Percentiles rank a stretch among this genome's conserved stretches.
Evolutionary conservation across 306 rosid species (phyloP).

Genomic region (Lotus japonicus): DNA sequence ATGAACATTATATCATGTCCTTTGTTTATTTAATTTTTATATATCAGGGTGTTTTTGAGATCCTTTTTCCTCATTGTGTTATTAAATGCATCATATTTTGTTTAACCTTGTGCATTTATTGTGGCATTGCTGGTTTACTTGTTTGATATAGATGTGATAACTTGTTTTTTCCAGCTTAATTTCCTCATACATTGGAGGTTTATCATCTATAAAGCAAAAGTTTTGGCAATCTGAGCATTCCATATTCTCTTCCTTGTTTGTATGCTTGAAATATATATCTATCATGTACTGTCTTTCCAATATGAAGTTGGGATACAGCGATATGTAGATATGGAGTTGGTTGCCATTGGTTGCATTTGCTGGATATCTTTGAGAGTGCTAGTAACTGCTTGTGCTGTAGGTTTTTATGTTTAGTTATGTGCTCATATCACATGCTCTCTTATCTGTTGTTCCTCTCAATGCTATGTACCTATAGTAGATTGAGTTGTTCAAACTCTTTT

Average conservation of each 20-base stretch:
- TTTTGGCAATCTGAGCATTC: not conserved
- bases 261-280: not conserved
- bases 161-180: not conserved
- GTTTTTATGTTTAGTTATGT: not conserved
- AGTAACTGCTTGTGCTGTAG: not conserved
- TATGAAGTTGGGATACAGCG: not conserved
- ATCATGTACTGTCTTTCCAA: not conserved
- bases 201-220: not conserved
- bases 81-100: not conserved
- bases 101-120: not conserved
- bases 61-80: not conserved
- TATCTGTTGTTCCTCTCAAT: not conserved
- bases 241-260: not conserved
- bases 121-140: constrained; percentile 4
- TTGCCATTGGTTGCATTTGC: not conserved
- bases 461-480: not conserved
- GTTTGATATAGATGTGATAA: constrained; percentile 5
- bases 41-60: not conserved
- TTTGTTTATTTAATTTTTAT: not conserved
- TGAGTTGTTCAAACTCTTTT: not conserved
- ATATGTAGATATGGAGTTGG: not conserved
- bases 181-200: not conserved
- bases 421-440: not conserved
- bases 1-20: not conserved
- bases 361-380: not conserved